Conservation (phyloP, 2,329 filamentous ascomycete species). For the Sclerotinia sclerotiorum region DNA sequence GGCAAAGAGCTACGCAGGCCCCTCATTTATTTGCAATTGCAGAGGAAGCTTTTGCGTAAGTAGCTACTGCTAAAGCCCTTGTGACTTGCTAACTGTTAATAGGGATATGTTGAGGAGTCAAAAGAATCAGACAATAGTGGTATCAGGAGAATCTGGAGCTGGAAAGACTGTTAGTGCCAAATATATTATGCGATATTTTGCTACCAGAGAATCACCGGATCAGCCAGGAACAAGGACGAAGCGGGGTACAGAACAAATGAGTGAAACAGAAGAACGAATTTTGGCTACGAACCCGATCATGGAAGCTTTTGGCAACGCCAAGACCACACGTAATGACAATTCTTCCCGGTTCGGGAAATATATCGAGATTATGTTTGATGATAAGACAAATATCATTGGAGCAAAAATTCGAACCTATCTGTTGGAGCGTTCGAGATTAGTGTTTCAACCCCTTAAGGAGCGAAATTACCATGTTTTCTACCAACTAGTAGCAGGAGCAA, state of each 20-base stretch:
- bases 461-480: constrained; percentile 99
- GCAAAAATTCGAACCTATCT: constrained; percentile 96
- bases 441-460: constrained; percentile 96
- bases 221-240: constrained; percentile 76
- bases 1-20: constrained; percentile 92
- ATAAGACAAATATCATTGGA: constrained; percentile 92
- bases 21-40: constrained; percentile 98
- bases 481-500: constrained; percentile 90
- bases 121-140: constrained; percentile 97
- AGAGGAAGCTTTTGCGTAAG: constrained; percentile 95
- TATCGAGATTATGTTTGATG: constrained; percentile 99
- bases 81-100: constrained; percentile 43
- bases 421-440: constrained; percentile 89
- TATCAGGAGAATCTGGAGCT: constrained; percentile 98
- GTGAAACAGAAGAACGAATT: constrained; percentile 97
- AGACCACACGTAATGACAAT: constrained; percentile 99
- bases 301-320: constrained; percentile 99
- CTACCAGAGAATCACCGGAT: constrained; percentile 90
- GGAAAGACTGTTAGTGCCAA: constrained; percentile 99
- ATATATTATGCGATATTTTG: constrained; percentile 99
- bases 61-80: constrained; percentile 27
- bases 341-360: constrained; percentile 99
- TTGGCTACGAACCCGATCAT: constrained; percentile 98
- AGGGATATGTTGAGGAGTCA: constrained; percentile 96
- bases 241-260: constrained; percentile 78